These are phyloP conservation scores for Coemansia sp. DNA, from an alignment of 192 early-diverging fungal species.

Conservation along the genomic window DNA sequence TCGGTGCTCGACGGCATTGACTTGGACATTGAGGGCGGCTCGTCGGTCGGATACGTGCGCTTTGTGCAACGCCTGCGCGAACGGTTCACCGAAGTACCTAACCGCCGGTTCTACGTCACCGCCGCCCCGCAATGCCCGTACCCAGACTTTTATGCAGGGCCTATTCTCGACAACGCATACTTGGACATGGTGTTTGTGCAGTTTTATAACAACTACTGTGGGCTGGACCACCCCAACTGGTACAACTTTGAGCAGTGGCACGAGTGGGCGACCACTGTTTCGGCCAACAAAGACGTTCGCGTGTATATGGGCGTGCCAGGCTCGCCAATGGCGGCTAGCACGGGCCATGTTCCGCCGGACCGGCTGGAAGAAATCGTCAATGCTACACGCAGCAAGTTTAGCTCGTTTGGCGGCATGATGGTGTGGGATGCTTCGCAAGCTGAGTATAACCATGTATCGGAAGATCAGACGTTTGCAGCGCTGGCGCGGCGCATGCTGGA, in stretches of 20 bases:
- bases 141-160: constrained; percentile 65
- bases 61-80: constrained; percentile 61
- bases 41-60: constrained; percentile 57
- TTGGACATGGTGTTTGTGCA: constrained; percentile 74
- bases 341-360: constrained; percentile 57
- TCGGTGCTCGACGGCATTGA: constrained; percentile 73
- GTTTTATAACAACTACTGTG: constrained; percentile 83
- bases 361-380: constrained; percentile 56
- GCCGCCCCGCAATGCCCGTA: constrained; percentile 75
- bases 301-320: constrained; percentile 67
- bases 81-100: constrained; percentile 49
- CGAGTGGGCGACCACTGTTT: constrained; percentile 60
- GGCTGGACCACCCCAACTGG: constrained; percentile 53
- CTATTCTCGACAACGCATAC: constrained; percentile 60
- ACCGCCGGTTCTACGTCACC: constrained; percentile 59
- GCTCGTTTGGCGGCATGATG: constrained; percentile 69
- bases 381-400: constrained; percentile 51
- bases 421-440: constrained; percentile 74
- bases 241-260: constrained; percentile 79
- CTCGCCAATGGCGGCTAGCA: constrained; percentile 56
- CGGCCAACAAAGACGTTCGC: constrained; percentile 62
- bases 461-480: constrained; percentile 22
- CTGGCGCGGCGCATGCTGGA: constrained; percentile 33
- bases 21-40: constrained; percentile 69
- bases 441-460: constrained; percentile 42